These are phyloP conservation scores for Xylogone sp. DNA, from an alignment of 2,329 filamentous ascomycete species.

Conservation along the genomic window DNA sequence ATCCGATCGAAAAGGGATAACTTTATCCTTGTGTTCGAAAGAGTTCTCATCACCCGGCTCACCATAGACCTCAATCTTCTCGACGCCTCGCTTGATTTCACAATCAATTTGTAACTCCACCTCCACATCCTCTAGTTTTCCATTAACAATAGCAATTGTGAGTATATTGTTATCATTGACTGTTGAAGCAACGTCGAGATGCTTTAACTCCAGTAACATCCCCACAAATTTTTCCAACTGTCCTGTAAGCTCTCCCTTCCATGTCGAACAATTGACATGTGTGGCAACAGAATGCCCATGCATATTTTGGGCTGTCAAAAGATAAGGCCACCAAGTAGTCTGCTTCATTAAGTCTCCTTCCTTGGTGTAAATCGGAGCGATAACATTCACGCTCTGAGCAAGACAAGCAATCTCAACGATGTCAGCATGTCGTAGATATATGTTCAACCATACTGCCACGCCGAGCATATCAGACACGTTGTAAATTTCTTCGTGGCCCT, in stretches of 20 bases:
- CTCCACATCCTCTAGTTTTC: no score
- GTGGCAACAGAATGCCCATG: slow-evolving; percentile 64
- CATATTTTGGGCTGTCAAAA: slow-evolving; percentile 66
- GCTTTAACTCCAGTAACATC: no score
- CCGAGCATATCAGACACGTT: slow-evolving; percentile 62
- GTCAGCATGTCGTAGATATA: slow-evolving; percentile 58
- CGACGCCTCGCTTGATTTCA: no score
- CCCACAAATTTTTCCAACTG: no score
- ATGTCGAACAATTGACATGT: slow-evolving; percentile 60
- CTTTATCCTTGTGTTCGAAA: no score
- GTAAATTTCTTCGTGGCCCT: slow-evolving; percentile 60
- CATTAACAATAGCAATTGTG: no score
- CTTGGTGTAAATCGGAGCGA: slow-evolving; percentile 61
- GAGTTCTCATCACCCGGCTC: no score
- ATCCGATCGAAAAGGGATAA: no score
- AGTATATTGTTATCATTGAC: no score
- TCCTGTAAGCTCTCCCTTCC: slow-evolving; percentile 55
- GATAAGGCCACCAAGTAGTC: slow-evolving; percentile 61
- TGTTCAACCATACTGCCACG: slow-evolving; percentile 60
- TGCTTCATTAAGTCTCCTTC: slow-evolving; percentile 55
- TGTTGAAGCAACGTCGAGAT: no score
- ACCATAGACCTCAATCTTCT: no score
- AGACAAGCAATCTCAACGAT: slow-evolving; percentile 65
- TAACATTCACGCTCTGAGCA: slow-evolving; percentile 66
- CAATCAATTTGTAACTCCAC: no score